Percentiles rank a stretch among this genome's conserved stretches.
Evolutionary conservation across 2,329 filamentous ascomycete genomes (phyloP).

Genomic region (Aspergillus melleus): DNA sequence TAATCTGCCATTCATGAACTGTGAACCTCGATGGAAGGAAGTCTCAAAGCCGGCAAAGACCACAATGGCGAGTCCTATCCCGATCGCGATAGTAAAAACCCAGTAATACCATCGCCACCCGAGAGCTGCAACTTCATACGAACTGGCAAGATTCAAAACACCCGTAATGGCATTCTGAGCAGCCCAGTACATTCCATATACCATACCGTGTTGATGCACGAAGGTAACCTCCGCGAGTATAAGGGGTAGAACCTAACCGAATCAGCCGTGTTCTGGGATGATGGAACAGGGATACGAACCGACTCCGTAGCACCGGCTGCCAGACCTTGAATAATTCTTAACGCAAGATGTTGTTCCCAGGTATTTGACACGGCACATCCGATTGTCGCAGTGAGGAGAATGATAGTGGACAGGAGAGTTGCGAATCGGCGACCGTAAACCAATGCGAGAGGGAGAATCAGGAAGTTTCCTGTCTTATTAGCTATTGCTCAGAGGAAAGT

Average conservation of each 20-base stretch:
- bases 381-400: constrained; percentile 36
- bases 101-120: constrained; percentile 48
- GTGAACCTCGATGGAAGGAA: constrained; percentile 35
- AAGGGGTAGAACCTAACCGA: constrained; percentile 33
- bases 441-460: constrained; percentile 42
- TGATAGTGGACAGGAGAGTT: constrained; percentile 31
- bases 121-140: constrained; percentile 37
- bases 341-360: constrained; percentile 39
- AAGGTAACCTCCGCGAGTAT: constrained; percentile 44
- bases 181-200: constrained; percentile 43
- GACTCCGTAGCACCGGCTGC: constrained; percentile 43
- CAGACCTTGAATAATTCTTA: constrained; percentile 39
- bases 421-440: constrained; percentile 41
- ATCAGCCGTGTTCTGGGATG: background rate
- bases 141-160: constrained; percentile 34
- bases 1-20: constrained; percentile 35
- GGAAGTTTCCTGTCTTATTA: constrained; percentile 28
- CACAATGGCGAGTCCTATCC: constrained; percentile 37
- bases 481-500: background rate
- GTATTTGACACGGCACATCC: constrained; percentile 34
- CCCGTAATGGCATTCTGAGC: constrained; percentile 37
- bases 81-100: constrained; percentile 39
- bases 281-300: constrained; percentile 5
- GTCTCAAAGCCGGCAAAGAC: constrained; percentile 45
- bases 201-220: constrained; percentile 39